Evolutionary conservation across 2,329 filamentous ascomycete genomes (phyloP).

Genomic region (Talaromyces sp.): DNA sequence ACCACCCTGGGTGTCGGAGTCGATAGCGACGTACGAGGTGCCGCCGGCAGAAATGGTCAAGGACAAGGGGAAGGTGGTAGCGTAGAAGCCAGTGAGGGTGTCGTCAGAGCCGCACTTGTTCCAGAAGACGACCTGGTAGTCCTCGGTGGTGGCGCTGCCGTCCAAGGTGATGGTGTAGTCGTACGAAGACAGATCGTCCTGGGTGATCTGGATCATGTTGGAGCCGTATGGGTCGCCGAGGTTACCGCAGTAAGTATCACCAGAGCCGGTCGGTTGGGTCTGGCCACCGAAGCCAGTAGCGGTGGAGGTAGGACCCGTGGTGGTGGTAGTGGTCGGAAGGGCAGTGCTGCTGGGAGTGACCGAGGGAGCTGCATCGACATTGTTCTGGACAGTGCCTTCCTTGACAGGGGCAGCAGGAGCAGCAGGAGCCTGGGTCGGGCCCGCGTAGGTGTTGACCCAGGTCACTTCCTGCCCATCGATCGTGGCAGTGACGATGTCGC

Average conservation of each 20-base stretch:
- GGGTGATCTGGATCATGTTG: slow-evolving; percentile 34
- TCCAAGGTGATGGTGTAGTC: slow-evolving; percentile 30
- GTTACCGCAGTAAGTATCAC: slow-evolving; percentile 29
- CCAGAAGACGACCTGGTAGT: slow-evolving; percentile 35
- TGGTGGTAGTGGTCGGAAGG: background rate
- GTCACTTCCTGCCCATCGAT: slow-evolving; percentile 29
- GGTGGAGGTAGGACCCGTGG: slow-evolving; percentile 13
- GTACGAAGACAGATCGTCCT: slow-evolving; percentile 27
- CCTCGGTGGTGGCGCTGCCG: slow-evolving; percentile 22
- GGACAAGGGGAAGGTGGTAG: slow-evolving; percentile 24
- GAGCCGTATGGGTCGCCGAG: slow-evolving; percentile 33
- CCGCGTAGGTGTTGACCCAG: slow-evolving; percentile 33
- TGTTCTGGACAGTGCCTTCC: background rate
- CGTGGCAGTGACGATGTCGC: slow-evolving; percentile 25
- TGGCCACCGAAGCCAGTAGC: slow-evolving; percentile 27
- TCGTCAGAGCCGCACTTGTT: slow-evolving; percentile 32
- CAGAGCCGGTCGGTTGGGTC: slow-evolving; percentile 15
- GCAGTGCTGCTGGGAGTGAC: slow-evolving; percentile 11
- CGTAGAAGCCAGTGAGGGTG: slow-evolving; percentile 29
- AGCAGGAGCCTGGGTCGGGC: slow-evolving; percentile 12
- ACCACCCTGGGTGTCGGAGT: slow-evolving; percentile 31
- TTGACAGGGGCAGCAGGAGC: slow-evolving; percentile 10
- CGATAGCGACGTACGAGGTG: slow-evolving; percentile 33
- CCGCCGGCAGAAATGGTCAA: slow-evolving; percentile 25
- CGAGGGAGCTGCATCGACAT: slow-evolving; percentile 9